Base-by-base conservation (phyloP, 441 rosid genomes). In the Jatropha podagrica region DNA sequence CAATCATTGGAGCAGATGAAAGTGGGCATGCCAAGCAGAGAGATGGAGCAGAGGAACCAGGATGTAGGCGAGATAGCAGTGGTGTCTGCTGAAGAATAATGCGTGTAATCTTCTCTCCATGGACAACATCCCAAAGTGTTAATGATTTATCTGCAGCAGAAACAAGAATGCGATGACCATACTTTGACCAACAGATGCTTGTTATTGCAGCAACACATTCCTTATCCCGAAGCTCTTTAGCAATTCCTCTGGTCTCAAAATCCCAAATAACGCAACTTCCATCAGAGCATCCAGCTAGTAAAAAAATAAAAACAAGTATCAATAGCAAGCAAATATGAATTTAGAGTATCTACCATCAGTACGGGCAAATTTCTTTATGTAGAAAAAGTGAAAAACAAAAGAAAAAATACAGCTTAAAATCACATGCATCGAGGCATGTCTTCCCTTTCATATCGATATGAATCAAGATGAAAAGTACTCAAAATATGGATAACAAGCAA, bases 91-190 rank as follows among this genome's bases (percentile, higher is more conserved):
- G 93, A 72, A 96, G 89, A 80, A 79, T 72, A 23, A 85, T 88
- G 14, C 89, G 91, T 26, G 84, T 71, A 80, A 96, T 85, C 89
- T 82, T 92, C 80, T 85, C 85, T 27, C 98, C 99, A 48, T 58
- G 85, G 0, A 82, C 76, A 60, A 96, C 97, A 86, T 96, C 96
- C 98, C 98, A 96, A 68, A 96, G 97, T 44, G 90, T 86, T 46
- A 96, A 82, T 7, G 99, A 93, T 82, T 96, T 96, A 67, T 96
- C 97, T 38, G 99, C 92, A 82, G 99, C 92, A 41, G 99, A 92
- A 15, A 90, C 98, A 58, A 96, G 99, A 71, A 96, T 79, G 0
- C 89, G 89, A 79, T 91, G 98, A 1, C 99, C 99, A 79, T 83
- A 90, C 72, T 89, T 96, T 17, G 99, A 96, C 99, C 99, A 96